Percentiles rank a stretch among this genome's conserved stretches.
phyloP scores from a whole-genome alignment of 192 early-diverging fungal genomes.

The Fimicolochytrium jonesii region DNA sequence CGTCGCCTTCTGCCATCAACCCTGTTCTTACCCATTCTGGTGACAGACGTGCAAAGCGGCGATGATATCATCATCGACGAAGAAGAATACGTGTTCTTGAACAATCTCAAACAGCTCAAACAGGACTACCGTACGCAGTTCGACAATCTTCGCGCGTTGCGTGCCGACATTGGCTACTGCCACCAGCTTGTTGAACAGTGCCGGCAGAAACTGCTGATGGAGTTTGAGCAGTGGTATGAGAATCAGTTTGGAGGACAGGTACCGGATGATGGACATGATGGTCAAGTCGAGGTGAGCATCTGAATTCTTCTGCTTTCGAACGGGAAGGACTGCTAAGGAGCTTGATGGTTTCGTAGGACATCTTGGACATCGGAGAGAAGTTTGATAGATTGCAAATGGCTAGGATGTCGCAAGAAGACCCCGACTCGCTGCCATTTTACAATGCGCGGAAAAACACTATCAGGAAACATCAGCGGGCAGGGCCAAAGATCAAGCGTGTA shows the following conservation, averaged over 20 bases:
- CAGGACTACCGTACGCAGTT: conserved; percentile 39
- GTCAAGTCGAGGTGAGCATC: conserved; percentile 21
- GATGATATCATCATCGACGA: conserved; percentile 50
- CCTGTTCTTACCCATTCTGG: no score
- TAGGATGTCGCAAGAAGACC: conserved; percentile 55
- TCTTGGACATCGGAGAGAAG: conserved; percentile 60
- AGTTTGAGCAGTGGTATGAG: conserved; percentile 60
- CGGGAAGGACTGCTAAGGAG: not conserved
- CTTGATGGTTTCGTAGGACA: conserved; percentile 31
- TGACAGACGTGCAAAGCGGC: not conserved
- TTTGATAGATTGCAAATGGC: conserved; percentile 57
- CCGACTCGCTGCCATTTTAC: conserved; percentile 54
- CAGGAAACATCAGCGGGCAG: conserved; percentile 25
- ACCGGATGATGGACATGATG: conserved; percentile 22
- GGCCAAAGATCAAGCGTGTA: no score
- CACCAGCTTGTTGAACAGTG: conserved; percentile 50
- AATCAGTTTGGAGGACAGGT: conserved; percentile 38
- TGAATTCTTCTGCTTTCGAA: not conserved
- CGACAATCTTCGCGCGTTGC: conserved; percentile 28
- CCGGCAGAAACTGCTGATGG: conserved; percentile 52
- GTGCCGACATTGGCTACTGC: conserved; percentile 53
- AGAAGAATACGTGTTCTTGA: conserved; percentile 46
- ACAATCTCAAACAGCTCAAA: conserved; percentile 41
- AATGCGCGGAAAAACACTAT: conserved; percentile 54
- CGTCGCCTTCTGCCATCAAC: no score